Percentiles rank a stretch among this genome's conserved stretches.
Conservation (phyloP, 164 flowering plant species). For the Pachysandra terminalis region DNA sequence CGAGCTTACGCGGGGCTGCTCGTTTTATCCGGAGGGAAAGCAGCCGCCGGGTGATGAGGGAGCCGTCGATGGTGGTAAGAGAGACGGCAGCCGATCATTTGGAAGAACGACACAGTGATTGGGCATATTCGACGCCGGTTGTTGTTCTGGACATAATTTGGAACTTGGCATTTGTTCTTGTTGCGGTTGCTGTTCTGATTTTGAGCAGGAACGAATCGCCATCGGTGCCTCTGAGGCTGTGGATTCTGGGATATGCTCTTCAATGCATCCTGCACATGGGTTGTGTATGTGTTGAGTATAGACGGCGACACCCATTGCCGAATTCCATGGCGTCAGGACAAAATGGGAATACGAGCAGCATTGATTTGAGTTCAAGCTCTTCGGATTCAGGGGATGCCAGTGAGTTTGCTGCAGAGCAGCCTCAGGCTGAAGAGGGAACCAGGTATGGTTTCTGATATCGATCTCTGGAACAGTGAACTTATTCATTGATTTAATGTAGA, state of each 20-base stretch:
- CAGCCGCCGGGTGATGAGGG: conserved; percentile 49
- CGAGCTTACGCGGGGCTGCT: conserved; percentile 51
- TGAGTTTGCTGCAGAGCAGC: conserved; percentile 29
- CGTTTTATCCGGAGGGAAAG: conserved; percentile 48
- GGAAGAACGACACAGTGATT: conserved; percentile 57
- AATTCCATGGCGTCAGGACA: background rate
- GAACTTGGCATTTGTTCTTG: conserved; percentile 46
- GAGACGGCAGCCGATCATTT: conserved; percentile 60
- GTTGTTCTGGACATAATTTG: conserved; percentile 50
- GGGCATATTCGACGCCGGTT: conserved; percentile 62
- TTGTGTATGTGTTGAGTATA: conserved; percentile 44
- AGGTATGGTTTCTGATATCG: conserved; percentile 24
- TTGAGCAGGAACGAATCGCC: conserved; percentile 38
- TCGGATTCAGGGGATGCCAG: conserved; percentile 17
- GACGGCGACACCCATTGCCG: conserved; percentile 24
- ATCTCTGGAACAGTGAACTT: too few relatives aligned
- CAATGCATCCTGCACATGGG: conserved; percentile 47
- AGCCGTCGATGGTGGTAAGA: conserved; percentile 53
- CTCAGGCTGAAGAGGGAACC: conserved; percentile 33
- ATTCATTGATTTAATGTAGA: too few relatives aligned
- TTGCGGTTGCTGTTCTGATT: conserved; percentile 28
- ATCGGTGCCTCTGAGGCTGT: conserved; percentile 44
- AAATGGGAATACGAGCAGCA: conserved; percentile 7
- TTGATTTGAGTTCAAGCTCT: conserved; percentile 15
- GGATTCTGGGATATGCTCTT: conserved; percentile 51